Percentiles rank a stretch among this genome's conserved stretches.
phyloP scores from a whole-genome alignment of 768 basidiomycete species.

The Boletus tylopilopsis region DNA sequence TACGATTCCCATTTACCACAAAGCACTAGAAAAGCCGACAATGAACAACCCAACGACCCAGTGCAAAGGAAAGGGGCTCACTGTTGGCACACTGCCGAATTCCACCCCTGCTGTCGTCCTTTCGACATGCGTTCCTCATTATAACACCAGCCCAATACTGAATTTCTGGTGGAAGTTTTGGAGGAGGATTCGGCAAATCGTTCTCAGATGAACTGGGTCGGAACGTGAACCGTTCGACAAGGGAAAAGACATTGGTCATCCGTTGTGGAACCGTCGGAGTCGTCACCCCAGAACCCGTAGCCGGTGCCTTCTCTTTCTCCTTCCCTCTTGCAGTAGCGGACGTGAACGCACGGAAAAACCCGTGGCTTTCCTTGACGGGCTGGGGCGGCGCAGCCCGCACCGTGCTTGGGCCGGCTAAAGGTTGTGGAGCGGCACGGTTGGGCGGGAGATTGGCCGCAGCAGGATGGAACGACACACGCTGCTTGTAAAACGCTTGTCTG shows the following conservation, averaged over 20 bases:
- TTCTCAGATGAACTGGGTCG: slow-evolving; percentile 81
- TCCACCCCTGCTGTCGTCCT: slow-evolving; percentile 90
- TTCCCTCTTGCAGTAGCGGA: slow-evolving; percentile 44
- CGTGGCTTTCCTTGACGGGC: slow-evolving; percentile 32
- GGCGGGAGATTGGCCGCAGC: slow-evolving; percentile 48
- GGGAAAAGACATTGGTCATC: slow-evolving; percentile 90
- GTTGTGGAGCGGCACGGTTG: slow-evolving; percentile 25
- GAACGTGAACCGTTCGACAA: slow-evolving; percentile 96
- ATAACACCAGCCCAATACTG: slow-evolving; percentile 99
- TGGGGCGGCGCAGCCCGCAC: slow-evolving; percentile 13
- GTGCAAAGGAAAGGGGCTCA: slow-evolving; percentile 36
- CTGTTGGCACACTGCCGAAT: slow-evolving; percentile 98
- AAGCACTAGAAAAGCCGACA: slow-evolving; percentile 53
- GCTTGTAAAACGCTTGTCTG: slow-evolving; percentile 91
- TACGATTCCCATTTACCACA: slow-evolving; percentile 94
- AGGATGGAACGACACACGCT: slow-evolving; percentile 76
- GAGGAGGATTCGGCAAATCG: slow-evolving; percentile 63
- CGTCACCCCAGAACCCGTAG: slow-evolving; percentile 14
- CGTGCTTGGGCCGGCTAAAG: slow-evolving; percentile 26
- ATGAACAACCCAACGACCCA: neutral
- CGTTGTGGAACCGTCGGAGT: slow-evolving; percentile 24
- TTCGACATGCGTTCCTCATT: slow-evolving; percentile 98
- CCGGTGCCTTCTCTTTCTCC: slow-evolving; percentile 40
- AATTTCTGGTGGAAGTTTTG: slow-evolving; percentile 80
- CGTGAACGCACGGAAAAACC: slow-evolving; percentile 46